Percentiles rank a stretch among this genome's conserved stretches.
Conservation (phyloP, 768 basidiomycete species). For the Russula ochroleuca region DNA sequence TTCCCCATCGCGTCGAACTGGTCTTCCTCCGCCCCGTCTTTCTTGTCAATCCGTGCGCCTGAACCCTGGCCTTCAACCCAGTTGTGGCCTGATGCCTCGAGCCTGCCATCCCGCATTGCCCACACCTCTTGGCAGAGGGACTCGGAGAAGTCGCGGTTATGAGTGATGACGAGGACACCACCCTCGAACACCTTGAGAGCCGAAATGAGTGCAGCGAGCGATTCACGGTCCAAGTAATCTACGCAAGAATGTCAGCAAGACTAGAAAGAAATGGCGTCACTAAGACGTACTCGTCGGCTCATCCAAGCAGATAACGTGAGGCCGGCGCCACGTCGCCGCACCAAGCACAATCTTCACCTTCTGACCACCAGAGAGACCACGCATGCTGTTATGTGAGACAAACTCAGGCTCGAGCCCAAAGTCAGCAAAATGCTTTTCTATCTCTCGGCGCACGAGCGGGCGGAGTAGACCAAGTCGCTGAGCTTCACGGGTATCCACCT, state of each 20-base stretch:
- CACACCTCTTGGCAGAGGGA: constrained; percentile 96
- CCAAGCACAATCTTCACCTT: constrained; percentile 99
- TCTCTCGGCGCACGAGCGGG: constrained; percentile 96
- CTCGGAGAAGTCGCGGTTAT: constrained; percentile 99
- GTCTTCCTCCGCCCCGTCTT: constrained; percentile 84
- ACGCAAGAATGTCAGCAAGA: constrained; percentile 25
- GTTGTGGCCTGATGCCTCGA: constrained; percentile 97
- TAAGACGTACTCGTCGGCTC: constrained; percentile 79
- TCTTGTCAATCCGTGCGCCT: constrained; percentile 92
- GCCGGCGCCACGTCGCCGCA: constrained; percentile 98
- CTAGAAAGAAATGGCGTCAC: background rate
- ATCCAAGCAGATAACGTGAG: constrained; percentile 95
- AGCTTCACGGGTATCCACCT: constrained; percentile 96
- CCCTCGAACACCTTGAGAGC: constrained; percentile 98
- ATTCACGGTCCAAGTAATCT: constrained; percentile 99
- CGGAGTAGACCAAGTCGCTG: constrained; percentile 93
- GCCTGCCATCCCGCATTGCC: constrained; percentile 97
- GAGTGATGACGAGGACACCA: constrained; percentile 96
- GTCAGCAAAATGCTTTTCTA: constrained; percentile 99
- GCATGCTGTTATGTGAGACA: constrained; percentile 98
- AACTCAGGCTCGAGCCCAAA: constrained; percentile 99
- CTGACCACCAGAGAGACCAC: constrained; percentile 96
- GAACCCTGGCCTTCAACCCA: constrained; percentile 99
- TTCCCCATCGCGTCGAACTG: constrained; percentile 98
- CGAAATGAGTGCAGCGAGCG: constrained; percentile 96